A percentile compares a stretch with the other conserved stretches of the same genome.
Conservation (phyloP, 768 basidiomycete genomes). For the Mycena kentingensis region DNA sequence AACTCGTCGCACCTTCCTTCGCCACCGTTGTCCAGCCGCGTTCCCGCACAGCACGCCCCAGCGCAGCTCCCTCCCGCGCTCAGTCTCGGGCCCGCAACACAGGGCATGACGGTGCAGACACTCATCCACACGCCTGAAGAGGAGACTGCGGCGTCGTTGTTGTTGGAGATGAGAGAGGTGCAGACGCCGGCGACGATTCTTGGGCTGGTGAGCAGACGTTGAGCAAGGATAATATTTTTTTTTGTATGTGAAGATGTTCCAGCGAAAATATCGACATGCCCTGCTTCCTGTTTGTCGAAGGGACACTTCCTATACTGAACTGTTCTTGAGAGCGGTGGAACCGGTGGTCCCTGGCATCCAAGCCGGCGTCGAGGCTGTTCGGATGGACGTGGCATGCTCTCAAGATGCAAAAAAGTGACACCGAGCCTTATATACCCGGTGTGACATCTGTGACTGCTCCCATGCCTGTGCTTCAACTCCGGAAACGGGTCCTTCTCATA, state of each 20-base stretch:
- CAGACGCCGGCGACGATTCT: constrained; percentile 38
- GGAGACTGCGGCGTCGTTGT: constrained; percentile 66
- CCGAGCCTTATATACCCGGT: background rate
- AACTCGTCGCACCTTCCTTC: constrained; percentile 47
- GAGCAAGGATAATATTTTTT: constrained; percentile 3
- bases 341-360: constrained; percentile 22
- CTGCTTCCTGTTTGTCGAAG: constrained; percentile 19
- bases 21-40: constrained; percentile 57
- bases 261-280: constrained; percentile 25
- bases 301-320: constrained; percentile 24
- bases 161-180: constrained; percentile 59
- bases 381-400: constrained; percentile 21
- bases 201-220: constrained; percentile 24
- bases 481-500: constrained; percentile 33
- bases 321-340: constrained; percentile 22
- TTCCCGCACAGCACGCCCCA: constrained; percentile 41
- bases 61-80: constrained; percentile 42
- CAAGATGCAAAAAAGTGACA: background rate
- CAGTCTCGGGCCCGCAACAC: constrained; percentile 35
- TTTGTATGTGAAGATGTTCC: constrained; percentile 11
- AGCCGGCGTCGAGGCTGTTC: constrained; percentile 12
- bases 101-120: constrained; percentile 9
- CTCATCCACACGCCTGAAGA: constrained; percentile 58
- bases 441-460: background rate
- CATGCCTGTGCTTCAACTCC: constrained; percentile 2